Percentiles rank a stretch among this genome's conserved stretches.
phyloP scores from a whole-genome alignment of 2,329 filamentous ascomycete species.

The Aureobasidium lini region DNA sequence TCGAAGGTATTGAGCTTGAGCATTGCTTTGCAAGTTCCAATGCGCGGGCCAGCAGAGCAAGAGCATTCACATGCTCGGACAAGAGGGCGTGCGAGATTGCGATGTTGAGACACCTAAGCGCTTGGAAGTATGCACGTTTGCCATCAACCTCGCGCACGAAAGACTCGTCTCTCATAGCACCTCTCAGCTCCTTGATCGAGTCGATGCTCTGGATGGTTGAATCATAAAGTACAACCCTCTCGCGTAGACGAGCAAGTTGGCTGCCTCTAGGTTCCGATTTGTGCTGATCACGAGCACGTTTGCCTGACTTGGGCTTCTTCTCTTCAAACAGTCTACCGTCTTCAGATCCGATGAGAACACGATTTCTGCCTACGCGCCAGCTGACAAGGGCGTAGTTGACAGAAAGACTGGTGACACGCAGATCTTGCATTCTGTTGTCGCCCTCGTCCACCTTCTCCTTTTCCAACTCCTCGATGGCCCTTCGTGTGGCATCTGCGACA shows the following conservation, averaged over 20 bases:
- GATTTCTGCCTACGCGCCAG: constrained; percentile 89
- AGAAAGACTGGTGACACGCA: constrained; percentile 86
- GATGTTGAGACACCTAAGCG: constrained; percentile 77
- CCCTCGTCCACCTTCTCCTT: constrained; percentile 77
- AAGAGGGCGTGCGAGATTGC: constrained; percentile 75
- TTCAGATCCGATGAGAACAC: constrained; percentile 73
- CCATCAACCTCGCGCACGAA: constrained; percentile 73
- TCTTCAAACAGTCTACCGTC: constrained; percentile 61
- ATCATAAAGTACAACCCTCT: constrained; percentile 84
- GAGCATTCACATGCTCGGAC: constrained; percentile 64
- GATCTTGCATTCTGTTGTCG: constrained; percentile 79
- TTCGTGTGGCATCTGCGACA: constrained; percentile 85
- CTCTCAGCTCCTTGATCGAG: constrained; percentile 79
- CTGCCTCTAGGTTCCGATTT: constrained; percentile 64
- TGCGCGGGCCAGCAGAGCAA: constrained; percentile 76
- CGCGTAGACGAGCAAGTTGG: constrained; percentile 72
- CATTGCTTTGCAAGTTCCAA: constrained; percentile 53
- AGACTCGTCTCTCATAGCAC: constrained; percentile 73
- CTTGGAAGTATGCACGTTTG: constrained; percentile 75
- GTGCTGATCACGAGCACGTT: constrained; percentile 40
- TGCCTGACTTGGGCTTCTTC: constrained; percentile 49
- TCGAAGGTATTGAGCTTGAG: constrained; percentile 38
- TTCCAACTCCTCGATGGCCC: constrained; percentile 82
- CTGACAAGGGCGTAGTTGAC: constrained; percentile 92
- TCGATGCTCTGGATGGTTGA: constrained; percentile 85